phyloP scores from a whole-genome alignment of 73 alveolate genomes.

The Tetrahymena elliotti region DNA sequence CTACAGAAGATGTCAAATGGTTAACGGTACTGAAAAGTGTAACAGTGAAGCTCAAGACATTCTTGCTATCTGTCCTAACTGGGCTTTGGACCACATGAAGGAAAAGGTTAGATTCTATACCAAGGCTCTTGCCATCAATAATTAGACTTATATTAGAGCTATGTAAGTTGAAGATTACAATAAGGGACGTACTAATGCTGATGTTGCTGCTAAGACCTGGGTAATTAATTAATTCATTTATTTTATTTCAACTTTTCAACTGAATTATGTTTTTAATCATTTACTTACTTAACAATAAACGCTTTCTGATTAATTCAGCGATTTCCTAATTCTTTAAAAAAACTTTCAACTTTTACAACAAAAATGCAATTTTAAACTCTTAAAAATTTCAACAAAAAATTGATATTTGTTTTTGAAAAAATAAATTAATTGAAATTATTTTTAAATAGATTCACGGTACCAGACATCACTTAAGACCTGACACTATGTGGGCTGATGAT shows the following conservation, averaged over 20 bases:
- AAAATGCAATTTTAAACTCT: no score
- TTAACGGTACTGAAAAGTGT: conserved; percentile 35
- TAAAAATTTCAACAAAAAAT: no score
- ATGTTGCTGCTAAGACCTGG: conserved; percentile 40
- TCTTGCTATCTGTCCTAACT: conserved; percentile 37
- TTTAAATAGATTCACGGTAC: conserved; percentile 7
- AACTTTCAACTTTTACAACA: no score
- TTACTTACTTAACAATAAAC: no score
- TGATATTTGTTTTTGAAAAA: no score
- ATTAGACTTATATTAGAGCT: background rate
- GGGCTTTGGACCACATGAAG: conserved; percentile 44
- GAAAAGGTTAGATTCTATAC: conserved; percentile 13
- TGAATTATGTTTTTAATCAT: no score
- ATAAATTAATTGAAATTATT: no score
- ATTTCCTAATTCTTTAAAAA: no score
- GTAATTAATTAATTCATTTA: background rate
- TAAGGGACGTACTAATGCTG: conserved; percentile 32
- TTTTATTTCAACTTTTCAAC: no score
- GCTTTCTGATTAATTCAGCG: no score
- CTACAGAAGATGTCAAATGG: conserved; percentile 30
- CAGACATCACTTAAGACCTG: conserved; percentile 37
- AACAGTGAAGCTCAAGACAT: conserved; percentile 29
- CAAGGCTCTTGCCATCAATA: conserved; percentile 22
- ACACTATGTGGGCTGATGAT: conserved; percentile 48
- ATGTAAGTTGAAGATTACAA: conserved; percentile 23